A percentile compares a stretch with the other conserved stretches of the same genome.
Conservation (phyloP, 192 early-diverging fungal genomes). For the Umbelopsis sp. region DNA sequence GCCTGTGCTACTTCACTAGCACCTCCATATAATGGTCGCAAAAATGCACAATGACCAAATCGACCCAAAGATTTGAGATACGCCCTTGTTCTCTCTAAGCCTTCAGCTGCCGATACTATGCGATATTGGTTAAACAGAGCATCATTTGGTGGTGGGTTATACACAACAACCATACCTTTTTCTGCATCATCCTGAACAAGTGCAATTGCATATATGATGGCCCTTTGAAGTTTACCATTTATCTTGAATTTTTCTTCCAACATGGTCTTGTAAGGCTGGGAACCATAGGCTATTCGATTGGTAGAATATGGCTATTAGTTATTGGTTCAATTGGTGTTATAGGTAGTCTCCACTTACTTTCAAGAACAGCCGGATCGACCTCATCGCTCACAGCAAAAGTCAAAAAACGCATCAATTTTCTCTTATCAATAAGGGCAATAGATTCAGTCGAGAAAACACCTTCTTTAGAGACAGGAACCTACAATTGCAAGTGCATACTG, state of each 20-base stretch:
- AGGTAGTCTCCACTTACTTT: conserved; percentile 29
- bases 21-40: conserved; percentile 85
- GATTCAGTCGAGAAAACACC: conserved; percentile 85
- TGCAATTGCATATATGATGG: conserved; percentile 68
- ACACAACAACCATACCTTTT: conserved; percentile 17
- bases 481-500: background rate
- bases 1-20: conserved; percentile 89
- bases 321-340: background rate
- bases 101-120: conserved; percentile 58
- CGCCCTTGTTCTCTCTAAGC: conserved; percentile 62
- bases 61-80: conserved; percentile 83
- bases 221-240: conserved; percentile 59
- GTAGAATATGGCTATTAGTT: background rate
- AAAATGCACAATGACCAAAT: conserved; percentile 80
- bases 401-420: conserved; percentile 89
- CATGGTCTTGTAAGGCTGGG: conserved; percentile 43
- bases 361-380: conserved; percentile 33
- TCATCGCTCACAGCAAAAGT: conserved; percentile 60
- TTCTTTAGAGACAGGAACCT: conserved; percentile 88
- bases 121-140: background rate
- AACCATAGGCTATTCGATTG: conserved; percentile 39
- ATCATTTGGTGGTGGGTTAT: background rate
- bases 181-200: conserved; percentile 31
- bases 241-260: conserved; percentile 60
- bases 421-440: conserved; percentile 81